Percentiles rank a stretch among this genome's conserved stretches.
phyloP scores from a whole-genome alignment of 2,329 filamentous ascomycete species.

The Macrophomina tecta region DNA sequence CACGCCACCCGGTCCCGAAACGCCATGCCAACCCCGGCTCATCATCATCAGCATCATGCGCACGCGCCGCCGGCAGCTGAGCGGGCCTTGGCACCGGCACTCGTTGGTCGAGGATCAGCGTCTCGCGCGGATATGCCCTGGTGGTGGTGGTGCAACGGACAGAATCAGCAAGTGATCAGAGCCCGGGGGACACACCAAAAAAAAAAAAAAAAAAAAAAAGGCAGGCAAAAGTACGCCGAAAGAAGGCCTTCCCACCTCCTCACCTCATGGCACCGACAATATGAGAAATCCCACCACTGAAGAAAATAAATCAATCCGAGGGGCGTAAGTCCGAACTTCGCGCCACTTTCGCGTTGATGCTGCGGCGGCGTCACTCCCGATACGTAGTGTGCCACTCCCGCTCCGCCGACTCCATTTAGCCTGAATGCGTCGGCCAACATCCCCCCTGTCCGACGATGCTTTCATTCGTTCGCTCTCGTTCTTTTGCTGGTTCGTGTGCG shows the following conservation, averaged over 20 bases:
- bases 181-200: too few relatives aligned
- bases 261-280: too few relatives aligned
- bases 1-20: neutral
- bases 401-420: slow-evolving; percentile 22
- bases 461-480: too few relatives aligned
- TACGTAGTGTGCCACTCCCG: slow-evolving; percentile 1
- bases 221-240: too few relatives aligned
- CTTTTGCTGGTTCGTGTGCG: neutral
- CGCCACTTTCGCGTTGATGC: too few relatives aligned
- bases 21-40: neutral
- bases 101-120: neutral
- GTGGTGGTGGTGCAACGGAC: too few relatives aligned
- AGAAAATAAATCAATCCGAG: too few relatives aligned
- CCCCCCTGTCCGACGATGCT: neutral
- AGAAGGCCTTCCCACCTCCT: too few relatives aligned
- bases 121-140: neutral
- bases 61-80: slow-evolving; percentile 8
- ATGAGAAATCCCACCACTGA: too few relatives aligned
- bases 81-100: neutral
- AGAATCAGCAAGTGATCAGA: too few relatives aligned
- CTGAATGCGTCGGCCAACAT: neutral
- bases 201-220: too few relatives aligned
- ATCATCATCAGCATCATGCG: neutral
- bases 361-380: too few relatives aligned
- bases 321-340: neutral